Conservation (phyloP, 768 basidiomycete species). For the Lactarius evosmus region DNA sequence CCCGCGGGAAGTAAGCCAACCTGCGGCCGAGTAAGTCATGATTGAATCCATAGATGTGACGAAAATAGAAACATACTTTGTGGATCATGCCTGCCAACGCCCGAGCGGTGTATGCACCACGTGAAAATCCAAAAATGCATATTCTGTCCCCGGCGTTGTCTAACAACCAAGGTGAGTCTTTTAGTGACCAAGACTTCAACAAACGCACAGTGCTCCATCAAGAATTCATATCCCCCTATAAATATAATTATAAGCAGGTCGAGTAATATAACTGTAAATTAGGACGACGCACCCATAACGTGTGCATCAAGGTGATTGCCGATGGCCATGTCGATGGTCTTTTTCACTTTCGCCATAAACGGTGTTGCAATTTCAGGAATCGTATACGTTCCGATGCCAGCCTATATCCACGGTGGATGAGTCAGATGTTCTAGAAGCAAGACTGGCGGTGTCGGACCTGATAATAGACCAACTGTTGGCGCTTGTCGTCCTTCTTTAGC, state of each 20-base stretch:
- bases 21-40: slow-evolving; percentile 33
- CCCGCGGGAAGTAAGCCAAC: slow-evolving; percentile 66
- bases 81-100: slow-evolving; percentile 75
- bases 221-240: slow-evolving; percentile 68
- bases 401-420: slow-evolving; percentile 38
- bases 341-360: slow-evolving; percentile 49
- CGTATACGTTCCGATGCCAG: slow-evolving; percentile 71
- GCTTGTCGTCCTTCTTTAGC: slow-evolving; percentile 62
- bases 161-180: slow-evolving; percentile 30
- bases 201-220: slow-evolving; percentile 68
- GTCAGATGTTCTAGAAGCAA: neutral
- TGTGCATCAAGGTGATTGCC: slow-evolving; percentile 62
- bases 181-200: neutral
- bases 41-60: neutral
- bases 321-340: slow-evolving; percentile 56
- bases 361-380: slow-evolving; percentile 62
- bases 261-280: neutral
- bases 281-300: slow-evolving; percentile 54
- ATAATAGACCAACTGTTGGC: slow-evolving; percentile 69
- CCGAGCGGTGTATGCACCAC: slow-evolving; percentile 69
- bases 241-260: neutral
- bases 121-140: slow-evolving; percentile 76
- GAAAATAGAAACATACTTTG: slow-evolving; percentile 40
- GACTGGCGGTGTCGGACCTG: slow-evolving; percentile 43
- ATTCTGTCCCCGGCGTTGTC: slow-evolving; percentile 72